Base-by-base conservation (phyloP, 495 filamentous ascomycete genomes). In the Staphylotrichum longicolle region DNA sequence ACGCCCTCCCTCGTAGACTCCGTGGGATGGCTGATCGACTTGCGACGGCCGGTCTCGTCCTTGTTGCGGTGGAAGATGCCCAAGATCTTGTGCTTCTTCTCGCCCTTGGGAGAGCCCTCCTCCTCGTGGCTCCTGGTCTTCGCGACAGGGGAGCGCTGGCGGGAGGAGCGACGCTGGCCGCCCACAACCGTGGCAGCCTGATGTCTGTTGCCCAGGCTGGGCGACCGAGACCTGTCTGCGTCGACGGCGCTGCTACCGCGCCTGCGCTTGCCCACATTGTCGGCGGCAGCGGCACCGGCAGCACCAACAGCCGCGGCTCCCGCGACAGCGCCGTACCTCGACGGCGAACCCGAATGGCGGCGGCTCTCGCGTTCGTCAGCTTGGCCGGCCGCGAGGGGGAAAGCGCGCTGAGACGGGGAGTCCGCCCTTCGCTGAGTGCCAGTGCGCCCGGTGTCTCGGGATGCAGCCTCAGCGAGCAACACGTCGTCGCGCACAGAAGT, bases 11-110 rank as follows among this genome's bases (percentile, higher is more conserved):
- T 54, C 6, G 41, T 53, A 0, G 39, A 8, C 39, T 63, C 60
- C 9, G 50, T 46, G 6, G 20, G 20, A 27, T 27, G 5, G n/a
- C 33, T 45, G 14, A 39, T 45, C 34, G 34, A 39, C 37, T 67
- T 52, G 20, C 30, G 20, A 27, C 20, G 20, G 20, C 20, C 20
- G 20, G 20, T 45, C 5, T 68, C 64, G 27, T 67, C 66, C 56
- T 74, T 73, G 50, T 66, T 58, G 15, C 70, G 62, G 37, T 69
- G 64, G 67, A 77, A 77, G 27, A 75, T 56, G 42, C 68, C 58
- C 10, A 67, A 56, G 7, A 75, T 58, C 27, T 54, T 52, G 54
- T 65, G 62, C 44, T 66, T 71, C 46, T 65, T 70, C 11, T 71
- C 70, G 3, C 56, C 34, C 9, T 64, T 63, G 20, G 62, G 15